These are phyloP conservation scores for Candida piceae DNA, from an alignment of 805 yeast genomes.

Conservation along the genomic window DNA sequence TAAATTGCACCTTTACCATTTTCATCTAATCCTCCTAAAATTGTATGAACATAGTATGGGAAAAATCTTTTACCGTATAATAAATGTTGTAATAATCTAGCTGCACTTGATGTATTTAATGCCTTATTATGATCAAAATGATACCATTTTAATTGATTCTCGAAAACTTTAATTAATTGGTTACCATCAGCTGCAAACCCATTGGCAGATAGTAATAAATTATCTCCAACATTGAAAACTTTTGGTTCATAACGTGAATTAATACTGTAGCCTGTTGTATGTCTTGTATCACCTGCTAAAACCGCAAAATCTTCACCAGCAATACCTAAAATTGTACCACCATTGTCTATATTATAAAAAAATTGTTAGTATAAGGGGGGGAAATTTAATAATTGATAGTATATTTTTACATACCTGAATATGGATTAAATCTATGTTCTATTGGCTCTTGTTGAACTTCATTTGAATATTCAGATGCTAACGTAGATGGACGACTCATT, in stretches of 20 bases:
- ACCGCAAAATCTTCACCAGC: constrained; percentile 98
- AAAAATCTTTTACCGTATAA: constrained; percentile 91
- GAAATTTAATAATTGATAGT: no score
- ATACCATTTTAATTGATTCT: constrained; percentile 78
- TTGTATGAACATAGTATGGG: constrained; percentile 95
- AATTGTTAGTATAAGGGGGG: constrained; percentile 1
- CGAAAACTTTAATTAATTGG: constrained; percentile 73
- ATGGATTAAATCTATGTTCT: constrained; percentile 90
- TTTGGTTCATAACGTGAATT: constrained; percentile 91
- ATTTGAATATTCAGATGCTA: constrained; percentile 63
- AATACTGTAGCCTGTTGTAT: constrained; percentile 87
- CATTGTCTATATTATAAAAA: constrained; percentile 52
- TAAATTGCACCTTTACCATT: constrained; percentile 92
- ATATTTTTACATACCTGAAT: constrained; percentile 41
- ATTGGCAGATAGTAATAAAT: constrained; percentile 82
- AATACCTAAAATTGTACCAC: constrained; percentile 95
- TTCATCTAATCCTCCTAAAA: constrained; percentile 88
- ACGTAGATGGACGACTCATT: constrained; percentile 32
- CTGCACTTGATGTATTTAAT: constrained; percentile 67
- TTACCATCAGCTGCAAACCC: constrained; percentile 96
- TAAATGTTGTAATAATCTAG: constrained; percentile 84
- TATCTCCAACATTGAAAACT: constrained; percentile 84
- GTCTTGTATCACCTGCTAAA: constrained; percentile 98
- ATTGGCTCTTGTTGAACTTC: constrained; percentile 58
- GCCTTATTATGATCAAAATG: constrained; percentile 82